Evolutionary conservation across 257 asterid genomes (phyloP).

Genomic region (Gynochthodes officinalis): DNA sequence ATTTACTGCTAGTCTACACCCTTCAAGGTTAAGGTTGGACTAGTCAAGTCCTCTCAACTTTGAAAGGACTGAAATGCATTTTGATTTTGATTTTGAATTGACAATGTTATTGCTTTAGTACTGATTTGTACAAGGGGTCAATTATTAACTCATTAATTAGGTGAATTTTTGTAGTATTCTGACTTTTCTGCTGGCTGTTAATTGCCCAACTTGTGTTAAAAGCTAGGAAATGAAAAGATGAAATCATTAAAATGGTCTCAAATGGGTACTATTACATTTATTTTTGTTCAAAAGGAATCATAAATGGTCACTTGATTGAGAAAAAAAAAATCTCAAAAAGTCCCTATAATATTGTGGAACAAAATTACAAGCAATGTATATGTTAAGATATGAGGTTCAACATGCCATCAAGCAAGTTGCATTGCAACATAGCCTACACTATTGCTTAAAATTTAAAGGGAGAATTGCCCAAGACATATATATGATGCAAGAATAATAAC

Average conservation of each 20-base stretch:
- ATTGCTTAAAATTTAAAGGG: neutral
- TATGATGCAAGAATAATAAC: constrained; percentile 8
- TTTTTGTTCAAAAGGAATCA: neutral
- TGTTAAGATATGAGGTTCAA: no score
- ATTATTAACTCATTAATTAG: neutral
- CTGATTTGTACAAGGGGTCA: no score
- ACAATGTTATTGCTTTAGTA: no score
- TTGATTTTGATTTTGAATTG: no score
- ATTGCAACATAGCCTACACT: neutral
- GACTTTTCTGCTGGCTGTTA: neutral
- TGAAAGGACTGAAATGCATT: neutral
- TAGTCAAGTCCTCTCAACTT: no score
- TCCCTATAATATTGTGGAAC: neutral
- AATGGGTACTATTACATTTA: neutral
- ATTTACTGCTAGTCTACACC: no score
- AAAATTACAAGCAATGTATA: no score
- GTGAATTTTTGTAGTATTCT: neutral
- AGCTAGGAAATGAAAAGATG: neutral
- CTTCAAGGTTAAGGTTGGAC: neutral
- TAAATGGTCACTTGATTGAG: no score
- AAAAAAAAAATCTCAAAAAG: no score
- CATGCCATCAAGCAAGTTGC: neutral
- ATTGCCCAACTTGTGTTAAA: neutral
- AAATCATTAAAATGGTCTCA: neutral
- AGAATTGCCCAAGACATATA: neutral